A percentile compares a stretch with the other conserved stretches of the same genome.
Conservation (phyloP, 768 basidiomycete genomes). For the Pleurotus eryngii region DNA sequence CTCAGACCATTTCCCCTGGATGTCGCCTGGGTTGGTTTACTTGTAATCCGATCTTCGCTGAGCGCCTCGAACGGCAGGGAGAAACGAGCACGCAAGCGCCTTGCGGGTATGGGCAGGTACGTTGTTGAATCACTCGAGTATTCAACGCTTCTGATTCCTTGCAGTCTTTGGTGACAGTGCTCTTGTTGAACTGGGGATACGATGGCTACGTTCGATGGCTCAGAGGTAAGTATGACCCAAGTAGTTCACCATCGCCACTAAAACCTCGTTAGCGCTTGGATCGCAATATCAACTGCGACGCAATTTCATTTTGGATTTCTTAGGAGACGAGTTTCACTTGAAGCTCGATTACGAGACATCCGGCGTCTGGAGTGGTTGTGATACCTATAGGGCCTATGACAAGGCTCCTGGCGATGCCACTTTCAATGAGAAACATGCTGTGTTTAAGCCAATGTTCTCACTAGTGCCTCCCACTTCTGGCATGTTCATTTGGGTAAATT, state of each 20-base stretch:
- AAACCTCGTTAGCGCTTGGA: conserved; percentile 39
- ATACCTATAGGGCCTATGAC: conserved; percentile 43
- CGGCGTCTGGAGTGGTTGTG: conserved; percentile 31
- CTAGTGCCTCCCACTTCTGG: conserved; percentile 76
- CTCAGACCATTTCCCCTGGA: conserved; percentile 76
- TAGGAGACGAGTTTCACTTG: conserved; percentile 63
- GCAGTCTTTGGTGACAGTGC: conserved; percentile 53
- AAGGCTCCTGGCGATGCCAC: conserved; percentile 23
- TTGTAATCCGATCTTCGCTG: conserved; percentile 71
- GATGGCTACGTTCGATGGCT: conserved; percentile 80
- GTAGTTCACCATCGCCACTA: not conserved
- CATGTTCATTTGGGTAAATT: conserved; percentile 75
- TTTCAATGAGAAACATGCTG: conserved; percentile 36
- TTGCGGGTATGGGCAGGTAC: conserved; percentile 67
- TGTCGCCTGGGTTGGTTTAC: conserved; percentile 80
- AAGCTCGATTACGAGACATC: conserved; percentile 27
- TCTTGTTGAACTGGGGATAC: conserved; percentile 64
- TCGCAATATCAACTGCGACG: conserved; percentile 56
- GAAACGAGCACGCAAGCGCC: conserved; percentile 72
- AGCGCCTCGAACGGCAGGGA: conserved; percentile 66
- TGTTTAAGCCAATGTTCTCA: conserved; percentile 43
- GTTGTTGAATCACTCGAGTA: not conserved
- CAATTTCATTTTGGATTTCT: conserved; percentile 60
- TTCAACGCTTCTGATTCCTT: conserved; percentile 7
- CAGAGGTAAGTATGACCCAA: conserved; percentile 40